Evolutionary conservation across 345 rosid genomes (phyloP).

Genomic region (Eucalyptus erythrocorys): DNA sequence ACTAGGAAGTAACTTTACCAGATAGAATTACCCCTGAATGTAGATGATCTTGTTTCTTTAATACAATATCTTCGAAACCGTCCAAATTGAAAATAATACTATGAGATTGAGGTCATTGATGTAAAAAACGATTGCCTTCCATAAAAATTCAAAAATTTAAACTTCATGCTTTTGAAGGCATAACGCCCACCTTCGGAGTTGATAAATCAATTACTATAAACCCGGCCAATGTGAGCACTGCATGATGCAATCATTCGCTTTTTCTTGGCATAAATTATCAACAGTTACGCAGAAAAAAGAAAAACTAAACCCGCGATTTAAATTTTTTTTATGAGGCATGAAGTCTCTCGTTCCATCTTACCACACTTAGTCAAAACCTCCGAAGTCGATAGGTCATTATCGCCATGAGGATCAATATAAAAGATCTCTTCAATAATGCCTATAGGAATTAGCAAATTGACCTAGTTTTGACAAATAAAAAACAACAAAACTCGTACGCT

Average conservation of each 20-base stretch:
- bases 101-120: neutral
- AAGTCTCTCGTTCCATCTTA: neutral
- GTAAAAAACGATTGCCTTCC: neutral
- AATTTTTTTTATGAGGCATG: neutral
- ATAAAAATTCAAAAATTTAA: neutral
- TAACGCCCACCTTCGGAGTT: neutral
- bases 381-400: neutral
- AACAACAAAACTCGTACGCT: neutral
- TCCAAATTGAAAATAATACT: neutral
- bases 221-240: neutral
- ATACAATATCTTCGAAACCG: neutral
- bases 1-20: neutral
- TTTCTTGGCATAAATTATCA: neutral
- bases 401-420: neutral
- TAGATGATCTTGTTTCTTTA: neutral
- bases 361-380: neutral
- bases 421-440: neutral
- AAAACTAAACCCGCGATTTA: neutral
- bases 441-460: neutral
- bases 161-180: neutral
- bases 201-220: neutral
- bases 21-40: neutral
- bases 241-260: neutral
- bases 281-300: neutral
- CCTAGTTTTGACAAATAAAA: neutral